A percentile compares a stretch with the other conserved stretches of the same genome.
These are phyloP conservation scores for Lobosporangium transversale DNA, from an alignment of 192 early-diverging fungal genomes.

Conservation along the genomic window DNA sequence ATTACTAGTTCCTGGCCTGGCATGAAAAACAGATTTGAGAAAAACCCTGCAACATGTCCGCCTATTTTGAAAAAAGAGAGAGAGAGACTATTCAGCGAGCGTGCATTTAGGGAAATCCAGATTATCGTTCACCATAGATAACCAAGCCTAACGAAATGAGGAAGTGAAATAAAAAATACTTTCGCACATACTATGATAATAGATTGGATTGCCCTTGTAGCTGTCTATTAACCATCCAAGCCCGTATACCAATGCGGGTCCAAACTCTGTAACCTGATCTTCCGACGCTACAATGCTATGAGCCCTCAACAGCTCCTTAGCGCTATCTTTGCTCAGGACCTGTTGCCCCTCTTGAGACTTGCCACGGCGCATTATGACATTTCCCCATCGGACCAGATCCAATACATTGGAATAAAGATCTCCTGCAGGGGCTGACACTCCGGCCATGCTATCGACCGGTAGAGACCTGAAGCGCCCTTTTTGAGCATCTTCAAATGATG, in stretches of 20 bases:
- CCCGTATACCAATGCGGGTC: constrained; percentile 1
- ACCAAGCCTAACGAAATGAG: not conserved
- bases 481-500: constrained; percentile 5
- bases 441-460: not conserved
- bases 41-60: not conserved
- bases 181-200: constrained; percentile 12
- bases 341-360: constrained; percentile 17
- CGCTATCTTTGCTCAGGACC: constrained; percentile 9
- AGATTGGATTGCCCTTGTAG: constrained; percentile 13
- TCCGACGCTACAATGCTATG: not conserved
- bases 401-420: constrained; percentile 18
- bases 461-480: not conserved
- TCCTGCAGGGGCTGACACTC: constrained; percentile 4
- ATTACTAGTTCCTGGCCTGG: constrained; percentile 11
- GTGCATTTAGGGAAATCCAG: not conserved
- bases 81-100: not conserved
- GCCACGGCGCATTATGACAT: constrained; percentile 6
- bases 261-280: not conserved
- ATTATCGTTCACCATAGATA: not conserved
- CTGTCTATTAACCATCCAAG: constrained; percentile 12
- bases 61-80: not conserved
- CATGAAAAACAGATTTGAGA: not conserved
- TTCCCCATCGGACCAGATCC: constrained; percentile 10
- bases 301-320: not conserved
- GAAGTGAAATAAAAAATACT: not conserved